Conservation (phyloP, 768 basidiomycete species). For the Termitomyces sp. region DNA sequence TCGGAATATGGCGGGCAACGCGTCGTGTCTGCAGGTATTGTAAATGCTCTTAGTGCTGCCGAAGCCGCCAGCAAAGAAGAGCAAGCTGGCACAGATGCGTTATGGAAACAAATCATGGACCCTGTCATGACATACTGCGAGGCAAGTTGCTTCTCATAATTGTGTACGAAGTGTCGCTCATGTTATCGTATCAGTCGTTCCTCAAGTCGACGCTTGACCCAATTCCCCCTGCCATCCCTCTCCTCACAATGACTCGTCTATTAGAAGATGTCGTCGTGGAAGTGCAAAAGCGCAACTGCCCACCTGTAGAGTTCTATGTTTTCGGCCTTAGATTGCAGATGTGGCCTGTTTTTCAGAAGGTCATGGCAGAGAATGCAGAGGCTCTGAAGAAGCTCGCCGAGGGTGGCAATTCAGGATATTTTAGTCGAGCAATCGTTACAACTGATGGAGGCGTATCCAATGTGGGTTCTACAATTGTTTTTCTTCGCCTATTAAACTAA, state of each 20-base stretch:
- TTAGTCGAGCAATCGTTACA: conserved; percentile 55
- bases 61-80: conserved; percentile 52
- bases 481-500: background rate
- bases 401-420: conserved; percentile 57
- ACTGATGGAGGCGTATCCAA: conserved; percentile 67
- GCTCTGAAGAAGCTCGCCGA: conserved; percentile 82
- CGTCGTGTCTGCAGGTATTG: conserved; percentile 27
- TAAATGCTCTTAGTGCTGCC: conserved; percentile 30
- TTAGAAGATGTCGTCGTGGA: conserved; percentile 78
- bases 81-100: conserved; percentile 50
- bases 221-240: conserved; percentile 66
- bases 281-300: conserved; percentile 72
- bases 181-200: conserved; percentile 49
- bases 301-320: conserved; percentile 79
- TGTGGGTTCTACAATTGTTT: conserved; percentile 35
- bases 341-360: conserved; percentile 93
- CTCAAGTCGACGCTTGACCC: conserved; percentile 67
- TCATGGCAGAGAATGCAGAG: conserved; percentile 81
- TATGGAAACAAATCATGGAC: conserved; percentile 94
- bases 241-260: conserved; percentile 89
- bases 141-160: conserved; percentile 34
- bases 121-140: conserved; percentile 86
- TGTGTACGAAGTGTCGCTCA: background rate
- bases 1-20: conserved; percentile 49
- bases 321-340: conserved; percentile 79